A percentile compares a stretch with the other conserved stretches of the same genome.
Conservation (phyloP, 495 filamentous ascomycete genomes). For the Amphirosellinia nigrospora region DNA sequence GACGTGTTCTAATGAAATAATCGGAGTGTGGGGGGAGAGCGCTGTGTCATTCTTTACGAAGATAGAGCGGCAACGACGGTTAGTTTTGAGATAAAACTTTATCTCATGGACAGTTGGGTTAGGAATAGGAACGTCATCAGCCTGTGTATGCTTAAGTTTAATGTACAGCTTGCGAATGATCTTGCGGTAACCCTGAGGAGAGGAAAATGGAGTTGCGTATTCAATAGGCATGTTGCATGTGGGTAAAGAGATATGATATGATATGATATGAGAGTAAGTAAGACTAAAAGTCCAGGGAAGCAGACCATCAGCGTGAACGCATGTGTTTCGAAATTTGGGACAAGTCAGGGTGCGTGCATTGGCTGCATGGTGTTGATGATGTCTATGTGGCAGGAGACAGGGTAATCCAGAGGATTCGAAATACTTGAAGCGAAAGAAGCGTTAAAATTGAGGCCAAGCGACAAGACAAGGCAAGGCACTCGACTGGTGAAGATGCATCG, state of each 20-base stretch:
- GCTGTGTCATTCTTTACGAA: constrained; percentile 8
- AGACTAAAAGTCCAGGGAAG: not conserved
- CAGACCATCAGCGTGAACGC: not conserved
- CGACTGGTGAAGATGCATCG: not conserved
- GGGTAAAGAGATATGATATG: not conserved
- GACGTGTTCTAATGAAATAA: constrained; percentile 7
- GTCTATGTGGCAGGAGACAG: not conserved
- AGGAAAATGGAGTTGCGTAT: constrained; percentile 15
- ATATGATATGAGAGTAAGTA: not conserved
- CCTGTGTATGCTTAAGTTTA: constrained; percentile 25
- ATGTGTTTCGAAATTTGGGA: not conserved
- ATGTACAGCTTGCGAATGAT: constrained; percentile 14
- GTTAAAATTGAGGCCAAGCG: not conserved
- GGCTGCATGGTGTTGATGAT: not conserved
- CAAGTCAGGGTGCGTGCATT: not conserved
- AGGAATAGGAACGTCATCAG: constrained; percentile 19
- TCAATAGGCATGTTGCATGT: constrained; percentile 12
- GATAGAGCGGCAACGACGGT: constrained; percentile 16
- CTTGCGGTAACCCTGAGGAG: constrained; percentile 18
- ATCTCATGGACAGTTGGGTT: constrained; percentile 15
- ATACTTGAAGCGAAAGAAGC: not conserved
- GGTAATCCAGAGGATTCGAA: not conserved
- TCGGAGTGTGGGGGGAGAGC: not conserved
- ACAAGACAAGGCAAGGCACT: not conserved
- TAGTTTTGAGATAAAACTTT: constrained; percentile 28